These are phyloP conservation scores for Globisporangium polare DNA, from an alignment of 352 stramenopile species.

Conservation along the genomic window DNA sequence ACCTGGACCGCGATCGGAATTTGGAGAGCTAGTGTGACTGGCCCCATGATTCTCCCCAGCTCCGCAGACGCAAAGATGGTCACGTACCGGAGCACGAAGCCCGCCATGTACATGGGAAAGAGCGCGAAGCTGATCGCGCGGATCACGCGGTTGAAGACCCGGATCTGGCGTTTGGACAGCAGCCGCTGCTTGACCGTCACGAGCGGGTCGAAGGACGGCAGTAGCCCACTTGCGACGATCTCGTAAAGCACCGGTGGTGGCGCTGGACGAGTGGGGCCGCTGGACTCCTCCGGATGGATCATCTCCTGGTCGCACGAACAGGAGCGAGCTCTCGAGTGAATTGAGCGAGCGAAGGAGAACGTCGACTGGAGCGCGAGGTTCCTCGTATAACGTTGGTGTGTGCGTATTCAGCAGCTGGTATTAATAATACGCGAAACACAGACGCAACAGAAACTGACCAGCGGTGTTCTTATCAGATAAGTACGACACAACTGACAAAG, in stretches of 20 bases:
- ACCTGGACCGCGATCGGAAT: constrained; percentile 3
- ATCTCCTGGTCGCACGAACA: too few relatives aligned
- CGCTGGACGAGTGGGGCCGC: background rate
- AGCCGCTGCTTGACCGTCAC: constrained; percentile 13
- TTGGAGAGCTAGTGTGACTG: constrained; percentile 7
- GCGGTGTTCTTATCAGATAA: too few relatives aligned
- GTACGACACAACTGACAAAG: too few relatives aligned
- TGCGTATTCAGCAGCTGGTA: too few relatives aligned
- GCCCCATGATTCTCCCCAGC: constrained; percentile 2
- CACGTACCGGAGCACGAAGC: background rate
- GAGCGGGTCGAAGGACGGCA: constrained; percentile 9
- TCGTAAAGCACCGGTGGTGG: constrained; percentile 12
- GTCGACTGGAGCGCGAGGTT: too few relatives aligned
- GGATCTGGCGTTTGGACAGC: background rate
- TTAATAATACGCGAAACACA: too few relatives aligned
- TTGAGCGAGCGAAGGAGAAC: too few relatives aligned
- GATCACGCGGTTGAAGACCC: constrained; percentile 4
- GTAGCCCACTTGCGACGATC: constrained; percentile 3
- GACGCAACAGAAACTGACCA: too few relatives aligned
- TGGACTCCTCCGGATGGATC: background rate
- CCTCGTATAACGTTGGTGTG: too few relatives aligned
- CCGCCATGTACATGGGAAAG: constrained; percentile 2
- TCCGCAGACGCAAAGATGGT: constrained; percentile 2
- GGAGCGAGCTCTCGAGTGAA: too few relatives aligned
- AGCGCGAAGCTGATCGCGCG: background rate